Conservation (phyloP, 768 basidiomycete species). For the Suillus bovinus region DNA sequence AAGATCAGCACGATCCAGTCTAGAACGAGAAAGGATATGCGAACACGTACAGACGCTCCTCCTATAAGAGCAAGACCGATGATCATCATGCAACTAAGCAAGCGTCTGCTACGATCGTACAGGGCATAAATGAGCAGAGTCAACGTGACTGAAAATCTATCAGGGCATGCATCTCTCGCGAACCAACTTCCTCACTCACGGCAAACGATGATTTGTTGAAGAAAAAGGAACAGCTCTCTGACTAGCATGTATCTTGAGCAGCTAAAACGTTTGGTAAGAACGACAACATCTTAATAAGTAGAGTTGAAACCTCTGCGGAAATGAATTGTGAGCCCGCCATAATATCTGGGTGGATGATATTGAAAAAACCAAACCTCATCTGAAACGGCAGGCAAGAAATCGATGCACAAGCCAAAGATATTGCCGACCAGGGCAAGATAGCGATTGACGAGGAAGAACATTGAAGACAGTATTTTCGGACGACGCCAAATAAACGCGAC, state of each 20-base stretch:
- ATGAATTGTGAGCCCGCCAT: background rate
- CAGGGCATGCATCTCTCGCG: background rate
- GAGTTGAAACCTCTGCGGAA: constrained; percentile 10
- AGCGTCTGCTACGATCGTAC: constrained; percentile 40
- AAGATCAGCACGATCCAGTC: background rate
- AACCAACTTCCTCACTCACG: constrained; percentile 33
- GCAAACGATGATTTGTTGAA: constrained; percentile 47
- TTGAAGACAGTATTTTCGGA: constrained; percentile 38
- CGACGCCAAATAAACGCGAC: constrained; percentile 46
- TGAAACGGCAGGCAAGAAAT: constrained; percentile 22
- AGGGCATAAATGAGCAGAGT: constrained; percentile 52
- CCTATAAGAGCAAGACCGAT: constrained; percentile 32
- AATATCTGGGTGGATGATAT: background rate
- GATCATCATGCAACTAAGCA: constrained; percentile 38
- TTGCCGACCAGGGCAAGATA: constrained; percentile 48
- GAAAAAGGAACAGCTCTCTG: constrained; percentile 42
- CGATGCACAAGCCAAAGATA: constrained; percentile 29
- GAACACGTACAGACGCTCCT: constrained; percentile 38
- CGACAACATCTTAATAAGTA: background rate
- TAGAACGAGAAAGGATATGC: background rate
- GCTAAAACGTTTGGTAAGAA: constrained; percentile 25
- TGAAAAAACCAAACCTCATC: background rate
- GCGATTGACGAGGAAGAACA: constrained; percentile 50
- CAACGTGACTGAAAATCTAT: constrained; percentile 37
- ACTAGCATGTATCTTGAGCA: constrained; percentile 40